Conservation (phyloP, 176 grass and related monocot genomes). For the Cenchrus fungigraminus region DNA sequence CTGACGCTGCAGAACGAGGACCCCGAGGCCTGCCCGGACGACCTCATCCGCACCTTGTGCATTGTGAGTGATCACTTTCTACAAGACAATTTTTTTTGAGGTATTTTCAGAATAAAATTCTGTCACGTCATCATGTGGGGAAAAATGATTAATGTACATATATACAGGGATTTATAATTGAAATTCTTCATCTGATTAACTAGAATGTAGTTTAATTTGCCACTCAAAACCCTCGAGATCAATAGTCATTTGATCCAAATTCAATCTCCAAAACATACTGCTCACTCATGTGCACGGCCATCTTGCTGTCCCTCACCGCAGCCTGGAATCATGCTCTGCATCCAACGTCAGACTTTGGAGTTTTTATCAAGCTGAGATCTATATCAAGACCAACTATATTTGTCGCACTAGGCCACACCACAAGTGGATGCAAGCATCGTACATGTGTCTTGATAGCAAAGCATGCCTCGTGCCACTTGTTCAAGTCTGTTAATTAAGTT, state of each 20-base stretch:
- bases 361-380: not conserved
- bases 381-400: not conserved
- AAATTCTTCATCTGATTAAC: not conserved
- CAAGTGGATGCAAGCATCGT: not conserved
- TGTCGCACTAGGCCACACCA: not conserved
- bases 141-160: not conserved
- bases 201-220: not conserved
- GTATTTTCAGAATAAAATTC: not conserved
- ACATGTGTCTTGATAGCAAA: not conserved
- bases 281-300: not conserved
- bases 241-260: not conserved
- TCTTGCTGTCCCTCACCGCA: not conserved
- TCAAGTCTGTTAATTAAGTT: not conserved
- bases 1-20: slow-evolving; percentile 27
- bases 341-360: not conserved
- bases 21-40: slow-evolving; percentile 18
- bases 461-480: not conserved
- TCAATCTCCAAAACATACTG: not conserved
- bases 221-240: not conserved
- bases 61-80: slow-evolving; percentile 11
- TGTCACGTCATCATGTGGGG: too few species aligned
- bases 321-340: not conserved
- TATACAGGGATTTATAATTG: not conserved
- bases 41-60: slow-evolving; percentile 8
- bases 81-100: too few species aligned